A percentile compares a stretch with the other conserved stretches of the same genome.
These are phyloP conservation scores for Rhododendron mucronatum DNA, from an alignment of 148 eudicot species.

Conservation along the genomic window DNA sequence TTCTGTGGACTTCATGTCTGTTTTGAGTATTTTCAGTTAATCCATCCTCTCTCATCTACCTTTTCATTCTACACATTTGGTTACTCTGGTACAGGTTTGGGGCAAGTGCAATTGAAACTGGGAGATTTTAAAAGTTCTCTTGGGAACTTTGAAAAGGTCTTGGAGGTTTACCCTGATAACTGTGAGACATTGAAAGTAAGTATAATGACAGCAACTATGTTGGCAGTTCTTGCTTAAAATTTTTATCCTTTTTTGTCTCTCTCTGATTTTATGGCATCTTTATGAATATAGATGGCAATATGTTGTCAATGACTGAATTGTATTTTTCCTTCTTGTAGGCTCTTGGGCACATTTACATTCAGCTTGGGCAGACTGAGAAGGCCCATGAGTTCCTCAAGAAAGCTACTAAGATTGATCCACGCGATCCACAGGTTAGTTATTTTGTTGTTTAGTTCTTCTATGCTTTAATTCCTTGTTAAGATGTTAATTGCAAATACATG, in stretches of 20 bases:
- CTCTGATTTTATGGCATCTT: neutral
- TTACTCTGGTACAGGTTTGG: conserved; percentile 58
- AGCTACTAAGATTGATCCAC: conserved; percentile 85
- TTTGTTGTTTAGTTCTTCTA: neutral
- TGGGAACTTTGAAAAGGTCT: conserved; percentile 86
- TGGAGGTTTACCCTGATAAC: conserved; percentile 93
- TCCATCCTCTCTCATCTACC: neutral
- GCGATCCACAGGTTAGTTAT: conserved; percentile 77
- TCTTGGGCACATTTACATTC: conserved; percentile 70
- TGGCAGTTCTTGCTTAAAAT: neutral
- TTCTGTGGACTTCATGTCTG: neutral
- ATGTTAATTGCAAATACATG: neutral
- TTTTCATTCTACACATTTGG: conserved; percentile 5
- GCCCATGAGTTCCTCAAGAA: conserved; percentile 77
- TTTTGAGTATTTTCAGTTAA: neutral
- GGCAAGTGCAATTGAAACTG: conserved; percentile 85
- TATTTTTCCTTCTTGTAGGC: conserved; percentile 40
- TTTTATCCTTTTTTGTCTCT: neutral
- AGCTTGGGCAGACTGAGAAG: conserved; percentile 79
- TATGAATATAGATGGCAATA: neutral
- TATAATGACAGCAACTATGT: conserved; percentile 9
- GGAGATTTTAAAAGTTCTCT: conserved; percentile 88
- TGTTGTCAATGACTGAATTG: neutral
- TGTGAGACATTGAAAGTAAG: conserved; percentile 88
- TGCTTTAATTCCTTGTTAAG: neutral